Conservation (phyloP, 2,329 filamentous ascomycete species). For the Onygenales sp. region DNA sequence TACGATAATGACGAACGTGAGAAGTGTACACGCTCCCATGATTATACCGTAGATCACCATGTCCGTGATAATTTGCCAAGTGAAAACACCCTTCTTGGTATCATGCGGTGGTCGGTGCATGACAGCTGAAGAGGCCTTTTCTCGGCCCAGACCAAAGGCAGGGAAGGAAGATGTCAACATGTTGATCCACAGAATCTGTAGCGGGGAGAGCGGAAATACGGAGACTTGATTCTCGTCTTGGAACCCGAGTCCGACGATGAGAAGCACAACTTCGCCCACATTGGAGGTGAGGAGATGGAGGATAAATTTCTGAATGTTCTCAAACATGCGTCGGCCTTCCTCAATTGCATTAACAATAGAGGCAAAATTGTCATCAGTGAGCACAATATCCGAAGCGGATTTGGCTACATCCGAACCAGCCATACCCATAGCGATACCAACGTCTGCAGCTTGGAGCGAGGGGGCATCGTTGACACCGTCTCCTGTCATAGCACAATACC, state of each 20-base stretch:
- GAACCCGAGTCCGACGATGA: conserved; percentile 51
- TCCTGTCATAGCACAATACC: conserved; percentile 79
- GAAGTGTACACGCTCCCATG: conserved; percentile 41
- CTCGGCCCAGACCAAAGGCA: conserved; percentile 51
- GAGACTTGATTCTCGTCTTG: conserved; percentile 44
- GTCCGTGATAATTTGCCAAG: conserved; percentile 42
- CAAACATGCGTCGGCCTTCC: conserved; percentile 75
- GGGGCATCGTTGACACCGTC: conserved; percentile 84
- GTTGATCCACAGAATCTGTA: conserved; percentile 56
- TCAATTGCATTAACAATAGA: conserved; percentile 75
- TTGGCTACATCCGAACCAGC: conserved; percentile 79
- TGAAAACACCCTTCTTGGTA: conserved; percentile 43
- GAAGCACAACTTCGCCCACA: conserved; percentile 47
- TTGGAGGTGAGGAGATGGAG: conserved; percentile 48
- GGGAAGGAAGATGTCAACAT: conserved; percentile 53
- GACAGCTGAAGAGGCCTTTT: conserved; percentile 46
- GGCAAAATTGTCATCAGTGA: conserved; percentile 77
- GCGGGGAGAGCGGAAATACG: conserved; percentile 50
- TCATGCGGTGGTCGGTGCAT: conserved; percentile 46
- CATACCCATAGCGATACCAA: conserved; percentile 83
- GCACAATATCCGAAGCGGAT: conserved; percentile 54
- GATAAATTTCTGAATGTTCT: conserved; percentile 73
- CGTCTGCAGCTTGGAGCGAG: conserved; percentile 69
- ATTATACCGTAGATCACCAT: conserved; percentile 46
- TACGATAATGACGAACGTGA: conserved; percentile 44